Base-by-base conservation (phyloP, 2,329 filamentous ascomycete genomes). In the Pochonia chlamydosporia region DNA sequence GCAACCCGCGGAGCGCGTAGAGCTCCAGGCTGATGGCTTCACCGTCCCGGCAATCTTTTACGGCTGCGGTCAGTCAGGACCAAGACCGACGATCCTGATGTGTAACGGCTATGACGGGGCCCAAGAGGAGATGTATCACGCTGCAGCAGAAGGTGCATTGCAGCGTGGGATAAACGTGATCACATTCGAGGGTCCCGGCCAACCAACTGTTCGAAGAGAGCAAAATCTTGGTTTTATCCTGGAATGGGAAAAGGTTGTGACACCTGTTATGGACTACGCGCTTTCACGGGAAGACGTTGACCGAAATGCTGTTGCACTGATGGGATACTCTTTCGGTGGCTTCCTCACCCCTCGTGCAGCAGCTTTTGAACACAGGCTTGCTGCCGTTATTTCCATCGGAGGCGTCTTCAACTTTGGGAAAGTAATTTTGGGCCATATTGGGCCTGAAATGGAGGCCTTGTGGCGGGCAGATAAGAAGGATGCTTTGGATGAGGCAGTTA, bases 121-220 rank as follows among this genome's bases (percentile, higher is more conserved):
- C 8, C 28, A 31, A 31, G 28, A 31, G 28, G 28, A 31, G 9
- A 9, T 14, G 28, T 31, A 31, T 14, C 28, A 31, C 28, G 8
- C 8, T 14, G 8, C 8, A 8, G 8, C 9, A 8, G 28, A 8
- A 14, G 28, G 9, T 14, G 28, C 28, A 9, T 50, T 70, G 5
- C 58, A 60, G 13, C 60, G 69, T 0, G 70, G 69, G 7, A 68
- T 60, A 51, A 70, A 68, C 44, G 59, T 59, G 49, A 56, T 73
- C 7, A 67, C 66, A 1, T 75, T 67, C 44, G 72, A 75, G 46
- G 72, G 72, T 0, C 71, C 71, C 0, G 71, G 71, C 0, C 71
- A 74, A 51, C 61, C 63, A 1, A 66, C 59, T 2, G 65, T 71
- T 3, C 63, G 66, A 9, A 64, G 71, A 2, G 48, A 66, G 1